Base-by-base conservation (phyloP, 768 basidiomycete genomes). In the Boletus subparvulus region DNA sequence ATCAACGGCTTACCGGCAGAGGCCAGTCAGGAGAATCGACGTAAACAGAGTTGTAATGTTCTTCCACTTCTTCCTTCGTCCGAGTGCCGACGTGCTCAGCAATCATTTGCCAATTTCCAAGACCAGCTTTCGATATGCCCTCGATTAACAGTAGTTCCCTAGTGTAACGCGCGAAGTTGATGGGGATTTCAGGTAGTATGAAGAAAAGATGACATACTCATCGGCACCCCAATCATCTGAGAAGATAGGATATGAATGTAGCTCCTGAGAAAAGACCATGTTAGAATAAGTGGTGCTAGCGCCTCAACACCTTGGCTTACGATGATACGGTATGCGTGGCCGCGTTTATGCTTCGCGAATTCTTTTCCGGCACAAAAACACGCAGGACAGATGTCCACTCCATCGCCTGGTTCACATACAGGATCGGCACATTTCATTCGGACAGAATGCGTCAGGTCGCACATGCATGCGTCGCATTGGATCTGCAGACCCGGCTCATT, bases 31-130 rank as follows among this genome's bases (percentile, higher is more conserved):
- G 80, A 14, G 90, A 91, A 55, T 90, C 79, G 48, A 96, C 80
- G 66, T 95, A 98, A 37, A 90, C 82, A 47, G 80, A 67, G 43
- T 83, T 82, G 70, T 99, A 99, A 73, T 99, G 96, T 55, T 85
- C 75, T 69, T 95, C 90, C 14, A 93, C 92, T 66, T 98, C 95
- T 66, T 97, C 93, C 69, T 88, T 94, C 12, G 94, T 90, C 54
- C 94, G 82, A 10, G 94, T 94, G 10, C 97, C 97, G 39, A 99
- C 83, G 71, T 97, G 92, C 63, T 94, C 94, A 2, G 94, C 90
- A 42, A 96, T 92, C 65, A 94, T 94, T 68, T 88, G 88, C 96
- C 96, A 99, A 69, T 98, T 98, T 4, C 96, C 96, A 35, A 98
- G 73, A 1, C 96, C 96, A 66, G 92, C 90, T 26, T 83, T 80